Conservation (phyloP, 2,329 filamentous ascomycete species). For the Apiospora saccharicola region DNA sequence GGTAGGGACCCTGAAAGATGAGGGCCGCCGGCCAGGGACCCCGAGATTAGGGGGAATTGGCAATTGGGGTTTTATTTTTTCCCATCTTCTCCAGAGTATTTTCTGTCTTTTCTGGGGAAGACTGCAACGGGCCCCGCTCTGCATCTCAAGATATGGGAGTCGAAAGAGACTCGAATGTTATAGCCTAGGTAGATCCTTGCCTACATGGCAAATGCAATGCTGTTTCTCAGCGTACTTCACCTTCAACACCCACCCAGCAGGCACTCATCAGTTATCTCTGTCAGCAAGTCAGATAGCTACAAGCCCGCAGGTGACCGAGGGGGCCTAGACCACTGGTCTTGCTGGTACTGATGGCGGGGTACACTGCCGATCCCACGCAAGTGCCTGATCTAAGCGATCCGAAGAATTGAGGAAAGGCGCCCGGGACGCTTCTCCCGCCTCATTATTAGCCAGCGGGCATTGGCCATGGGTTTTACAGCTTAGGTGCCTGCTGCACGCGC, state of each 20-base stretch:
- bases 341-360: not conserved
- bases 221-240: not conserved
- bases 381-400: constrained; percentile 11
- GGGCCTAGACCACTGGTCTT: not conserved
- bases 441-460: not conserved
- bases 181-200: not conserved
- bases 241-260: not conserved
- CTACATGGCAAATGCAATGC: not conserved
- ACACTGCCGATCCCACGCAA: not conserved
- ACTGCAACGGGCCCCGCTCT: not conserved
- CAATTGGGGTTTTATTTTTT: not conserved
- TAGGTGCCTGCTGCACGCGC: not conserved
- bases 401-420: constrained; percentile 1
- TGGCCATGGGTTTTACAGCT: constrained; percentile 11
- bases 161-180: constrained; percentile 16
- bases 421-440: constrained; percentile 15
- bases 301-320: constrained; percentile 8
- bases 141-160: not conserved
- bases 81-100: constrained; percentile 1
- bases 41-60: not conserved
- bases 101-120: not conserved
- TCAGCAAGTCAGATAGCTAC: not conserved
- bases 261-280: not conserved
- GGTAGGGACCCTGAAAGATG: constrained; percentile 29
- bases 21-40: not conserved